phyloP scores from a whole-genome alignment of 73 alveolate species.

The Durusdinium trenchii region DNA sequence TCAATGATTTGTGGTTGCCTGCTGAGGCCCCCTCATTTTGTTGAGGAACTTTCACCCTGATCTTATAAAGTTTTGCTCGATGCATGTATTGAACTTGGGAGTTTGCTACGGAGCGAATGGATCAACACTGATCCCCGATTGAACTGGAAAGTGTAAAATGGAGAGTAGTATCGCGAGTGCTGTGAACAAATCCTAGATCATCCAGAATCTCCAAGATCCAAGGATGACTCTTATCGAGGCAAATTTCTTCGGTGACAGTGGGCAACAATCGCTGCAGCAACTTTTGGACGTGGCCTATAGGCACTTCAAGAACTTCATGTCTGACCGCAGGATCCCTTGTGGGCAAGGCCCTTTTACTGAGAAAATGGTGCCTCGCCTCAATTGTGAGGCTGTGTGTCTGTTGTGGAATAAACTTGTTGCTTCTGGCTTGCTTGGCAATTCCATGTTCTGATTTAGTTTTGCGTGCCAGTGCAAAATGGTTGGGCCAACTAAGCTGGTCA shows the following conservation, averaged over 20 bases:
- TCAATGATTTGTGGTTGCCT: no score
- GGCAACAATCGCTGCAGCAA: not conserved
- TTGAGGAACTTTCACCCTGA: constrained; percentile 19
- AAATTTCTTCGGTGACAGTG: not conserved
- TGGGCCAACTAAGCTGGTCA: not conserved
- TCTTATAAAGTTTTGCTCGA: not conserved
- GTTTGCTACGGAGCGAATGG: not conserved
- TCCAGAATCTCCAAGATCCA: not conserved
- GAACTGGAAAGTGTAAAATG: not conserved
- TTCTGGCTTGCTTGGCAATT: not conserved
- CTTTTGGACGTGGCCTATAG: not conserved
- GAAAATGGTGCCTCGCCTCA: not conserved
- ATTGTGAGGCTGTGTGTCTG: not conserved
- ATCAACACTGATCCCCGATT: not conserved
- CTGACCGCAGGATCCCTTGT: not conserved
- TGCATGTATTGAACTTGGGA: constrained; percentile 40
- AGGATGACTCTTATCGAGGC: not conserved
- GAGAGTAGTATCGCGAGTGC: not conserved
- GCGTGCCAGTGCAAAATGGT: not conserved
- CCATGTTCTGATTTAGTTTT: not conserved
- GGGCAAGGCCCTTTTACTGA: constrained; percentile 21
- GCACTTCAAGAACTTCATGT: not conserved
- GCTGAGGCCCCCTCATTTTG: constrained; percentile 20
- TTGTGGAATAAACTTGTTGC: no score
- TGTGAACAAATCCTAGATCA: not conserved